A percentile compares a stretch with the other conserved stretches of the same genome.
Conservation (phyloP, 129 eudicot genomes). For the carrot (Daucus carota) region DH1_v3.0 NC_030388.2:31872001-31872500, state of each 20-base stretch:
- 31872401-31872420: not conserved
- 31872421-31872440: slow-evolving; percentile 9
- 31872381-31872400: not conserved
- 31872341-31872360: not conserved
- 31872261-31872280: too few relatives aligned
- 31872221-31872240: not conserved
- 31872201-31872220: not conserved
- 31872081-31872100: too few relatives aligned
- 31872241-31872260: not conserved
- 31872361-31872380: not conserved
- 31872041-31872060: too few relatives aligned
- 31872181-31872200: too few relatives aligned
- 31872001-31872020: too few relatives aligned
- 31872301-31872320: not conserved
- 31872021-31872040: too few relatives aligned
- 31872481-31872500: slow-evolving; percentile 52
- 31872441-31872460: slow-evolving; percentile 19
- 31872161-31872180: too few relatives aligned
- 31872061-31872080: too few relatives aligned
- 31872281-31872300: not conserved
- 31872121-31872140: too few relatives aligned
- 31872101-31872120: too few relatives aligned
- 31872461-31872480: slow-evolving; percentile 22
- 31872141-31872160: too few relatives aligned
- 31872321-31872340: not conserved